Base-by-base conservation (phyloP, 441 rosid species). In the Breynia disticha region DNA sequence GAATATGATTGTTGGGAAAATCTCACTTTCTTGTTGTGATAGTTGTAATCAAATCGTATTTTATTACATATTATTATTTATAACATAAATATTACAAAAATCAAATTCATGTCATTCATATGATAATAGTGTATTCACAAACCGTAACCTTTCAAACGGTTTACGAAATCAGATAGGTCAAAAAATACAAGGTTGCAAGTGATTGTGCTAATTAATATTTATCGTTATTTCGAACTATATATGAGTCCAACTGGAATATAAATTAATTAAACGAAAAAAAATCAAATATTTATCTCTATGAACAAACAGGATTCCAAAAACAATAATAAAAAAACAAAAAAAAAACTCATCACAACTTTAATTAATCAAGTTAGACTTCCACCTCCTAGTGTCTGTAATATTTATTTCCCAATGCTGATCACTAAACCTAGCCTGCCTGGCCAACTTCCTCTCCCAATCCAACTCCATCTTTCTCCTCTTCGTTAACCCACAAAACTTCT, bases 401-500 rank as follows among this genome's bases (percentile, higher is more conserved):
- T 82, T 76, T 38, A 80, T 79, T 65, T 51, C 80, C 96, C 98
- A 91, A 64, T 91, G 90, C 4, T 57, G 60, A 65, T 87, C 90
- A 11, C 50, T 48, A 1, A 77, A 72, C 10, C 82, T 82, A 11
- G 9, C 61, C 45, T 63, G 61, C 65, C 74, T 62, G 16, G 96
- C 88, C 69, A 54, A 67, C 66, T 71, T 79, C 60, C 83, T 72
- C 55, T 91, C 95, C 96, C 94, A 87, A 21, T 87, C 85, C 64
- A 91, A 70, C 52, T 85, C 87, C 17, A 77, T 75, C 65, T 73
- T 82, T 67, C 98, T 73, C 59, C 55, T 35, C 60, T 76, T 67
- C 5, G 84, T 83, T 50, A 91, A 60, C 67, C 87, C 81, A 60
- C 98, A 91, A 60, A 75, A 69, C 63, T 21, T 75, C 48, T 82